A percentile compares a stretch with the other conserved stretches of the same genome.
Conservation (phyloP, 2,329 filamentous ascomycete species). For the Aspergillus sojae region DNA sequence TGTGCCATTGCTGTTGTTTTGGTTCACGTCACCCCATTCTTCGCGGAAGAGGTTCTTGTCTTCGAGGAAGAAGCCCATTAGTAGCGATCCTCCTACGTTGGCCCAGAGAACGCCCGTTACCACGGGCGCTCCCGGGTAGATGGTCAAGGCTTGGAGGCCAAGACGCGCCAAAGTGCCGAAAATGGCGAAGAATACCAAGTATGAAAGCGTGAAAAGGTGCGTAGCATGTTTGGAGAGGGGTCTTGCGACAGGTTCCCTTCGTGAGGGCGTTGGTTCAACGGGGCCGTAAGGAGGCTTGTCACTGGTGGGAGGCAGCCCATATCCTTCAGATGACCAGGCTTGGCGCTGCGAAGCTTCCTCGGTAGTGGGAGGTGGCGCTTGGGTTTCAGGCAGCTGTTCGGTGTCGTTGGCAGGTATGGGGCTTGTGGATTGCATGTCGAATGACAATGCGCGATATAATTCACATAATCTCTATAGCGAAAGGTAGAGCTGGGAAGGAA, state of each 20-base stretch:
- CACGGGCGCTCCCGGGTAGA: conserved; percentile 76
- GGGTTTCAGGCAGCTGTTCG: conserved; percentile 27
- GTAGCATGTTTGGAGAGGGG: conserved; percentile 56
- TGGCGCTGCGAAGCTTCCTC: conserved; percentile 40
- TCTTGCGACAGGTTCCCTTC: conserved; percentile 11
- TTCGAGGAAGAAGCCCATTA: conserved; percentile 85
- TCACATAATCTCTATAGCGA: neutral
- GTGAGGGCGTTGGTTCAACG: conserved; percentile 16
- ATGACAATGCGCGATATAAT: neutral
- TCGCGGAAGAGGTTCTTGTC: conserved; percentile 74
- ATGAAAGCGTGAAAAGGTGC: conserved; percentile 72
- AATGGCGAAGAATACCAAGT: conserved; percentile 83
- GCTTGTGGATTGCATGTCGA: neutral
- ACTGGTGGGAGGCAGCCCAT: conserved; percentile 17
- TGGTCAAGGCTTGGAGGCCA: conserved; percentile 76
- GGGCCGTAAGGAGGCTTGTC: conserved; percentile 18
- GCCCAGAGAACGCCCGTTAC: conserved; percentile 80
- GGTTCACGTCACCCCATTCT: conserved; percentile 57
- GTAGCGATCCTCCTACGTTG: conserved; percentile 77
- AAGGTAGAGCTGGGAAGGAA: neutral
- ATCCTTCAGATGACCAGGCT: conserved; percentile 42
- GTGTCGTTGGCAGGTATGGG: conserved; percentile 13
- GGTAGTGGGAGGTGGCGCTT: conserved; percentile 48
- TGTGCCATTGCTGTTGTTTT: conserved; percentile 24
- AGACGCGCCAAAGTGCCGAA: conserved; percentile 81